These are phyloP conservation scores for Viola odorata DNA, from an alignment of 345 rosid species.

Conservation along the genomic window DNA sequence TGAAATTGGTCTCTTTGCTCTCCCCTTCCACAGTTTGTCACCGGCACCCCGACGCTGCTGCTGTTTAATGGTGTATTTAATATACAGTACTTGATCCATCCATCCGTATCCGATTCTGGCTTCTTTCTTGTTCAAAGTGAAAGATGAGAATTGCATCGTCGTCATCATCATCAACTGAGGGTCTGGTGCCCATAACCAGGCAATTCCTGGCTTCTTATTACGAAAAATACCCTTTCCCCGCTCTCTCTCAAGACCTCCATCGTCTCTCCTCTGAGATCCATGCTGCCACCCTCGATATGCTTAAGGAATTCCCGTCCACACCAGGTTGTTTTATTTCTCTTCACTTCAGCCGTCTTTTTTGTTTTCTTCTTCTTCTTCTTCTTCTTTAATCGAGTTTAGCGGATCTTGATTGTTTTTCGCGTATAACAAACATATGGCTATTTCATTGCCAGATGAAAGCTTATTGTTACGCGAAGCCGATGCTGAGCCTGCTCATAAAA, in stretches of 20 bases:
- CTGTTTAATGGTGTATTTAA: too few species aligned
- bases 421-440: too few species aligned
- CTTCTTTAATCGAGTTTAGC: background rate
- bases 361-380: background rate
- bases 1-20: too few species aligned
- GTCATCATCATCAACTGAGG: constrained; percentile 82
- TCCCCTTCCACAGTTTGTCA: too few species aligned
- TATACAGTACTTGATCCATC: too few species aligned
- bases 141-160: constrained; percentile 11
- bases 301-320: constrained; percentile 46
- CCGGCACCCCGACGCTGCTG: too few species aligned
- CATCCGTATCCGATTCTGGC: too few species aligned
- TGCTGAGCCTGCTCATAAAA: constrained; percentile 67
- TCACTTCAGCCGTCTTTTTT: too few species aligned
- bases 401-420: background rate
- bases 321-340: constrained; percentile 37
- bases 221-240: constrained; percentile 61
- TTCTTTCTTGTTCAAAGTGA: too few species aligned
- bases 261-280: constrained; percentile 61
- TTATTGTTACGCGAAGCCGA: constrained; percentile 53
- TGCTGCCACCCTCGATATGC: constrained; percentile 47
- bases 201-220: constrained; percentile 69
- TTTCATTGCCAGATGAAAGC: constrained; percentile 39
- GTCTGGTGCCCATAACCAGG: constrained; percentile 83
- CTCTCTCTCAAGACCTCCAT: constrained; percentile 68